A percentile compares a stretch with the other conserved stretches of the same genome.
phyloP scores from a whole-genome alignment of 2,329 filamentous ascomycete genomes.

The Macrophomina pseudophaseolina region DNA sequence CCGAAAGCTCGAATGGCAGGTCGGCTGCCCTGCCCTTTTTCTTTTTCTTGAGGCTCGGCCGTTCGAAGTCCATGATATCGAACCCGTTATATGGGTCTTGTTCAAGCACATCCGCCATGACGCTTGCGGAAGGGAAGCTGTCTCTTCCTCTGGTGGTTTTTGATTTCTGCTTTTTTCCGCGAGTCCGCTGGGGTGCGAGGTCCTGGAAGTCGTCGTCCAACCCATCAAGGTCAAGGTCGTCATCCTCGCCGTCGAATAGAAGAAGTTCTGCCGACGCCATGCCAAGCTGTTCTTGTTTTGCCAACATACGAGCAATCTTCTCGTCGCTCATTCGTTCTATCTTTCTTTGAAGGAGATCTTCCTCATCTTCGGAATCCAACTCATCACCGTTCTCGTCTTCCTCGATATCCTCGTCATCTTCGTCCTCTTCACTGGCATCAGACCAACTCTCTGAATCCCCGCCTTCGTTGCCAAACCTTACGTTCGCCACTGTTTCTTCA shows the following conservation, averaged over 20 bases:
- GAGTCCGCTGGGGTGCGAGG: neutral
- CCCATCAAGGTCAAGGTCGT: constrained; percentile 35
- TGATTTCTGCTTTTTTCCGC: constrained; percentile 9
- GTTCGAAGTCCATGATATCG: constrained; percentile 83
- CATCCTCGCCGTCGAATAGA: constrained; percentile 57
- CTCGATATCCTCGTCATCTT: constrained; percentile 46
- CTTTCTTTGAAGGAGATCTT: constrained; percentile 47
- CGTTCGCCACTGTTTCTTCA: constrained; percentile 31
- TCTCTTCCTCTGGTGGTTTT: neutral
- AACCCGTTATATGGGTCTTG: constrained; percentile 70
- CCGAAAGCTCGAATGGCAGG: constrained; percentile 52
- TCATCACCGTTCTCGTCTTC: constrained; percentile 46
- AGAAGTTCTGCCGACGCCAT: constrained; percentile 64
- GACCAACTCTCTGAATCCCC: constrained; percentile 31
- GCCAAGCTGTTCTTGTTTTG: constrained; percentile 68
- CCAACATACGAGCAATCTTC: constrained; percentile 64
- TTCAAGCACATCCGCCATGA: constrained; percentile 64
- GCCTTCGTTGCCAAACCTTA: constrained; percentile 32
- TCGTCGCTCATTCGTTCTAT: constrained; percentile 61
- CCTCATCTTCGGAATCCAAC: constrained; percentile 47
- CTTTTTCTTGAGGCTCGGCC: constrained; percentile 69
- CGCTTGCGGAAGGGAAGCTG: constrained; percentile 59
- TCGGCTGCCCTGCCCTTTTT: constrained; percentile 66
- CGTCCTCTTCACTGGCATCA: constrained; percentile 36
- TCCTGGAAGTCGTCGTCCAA: neutral